phyloP scores from a whole-genome alignment of 495 filamentous ascomycete species.

The Parmelia sp. region DNA sequence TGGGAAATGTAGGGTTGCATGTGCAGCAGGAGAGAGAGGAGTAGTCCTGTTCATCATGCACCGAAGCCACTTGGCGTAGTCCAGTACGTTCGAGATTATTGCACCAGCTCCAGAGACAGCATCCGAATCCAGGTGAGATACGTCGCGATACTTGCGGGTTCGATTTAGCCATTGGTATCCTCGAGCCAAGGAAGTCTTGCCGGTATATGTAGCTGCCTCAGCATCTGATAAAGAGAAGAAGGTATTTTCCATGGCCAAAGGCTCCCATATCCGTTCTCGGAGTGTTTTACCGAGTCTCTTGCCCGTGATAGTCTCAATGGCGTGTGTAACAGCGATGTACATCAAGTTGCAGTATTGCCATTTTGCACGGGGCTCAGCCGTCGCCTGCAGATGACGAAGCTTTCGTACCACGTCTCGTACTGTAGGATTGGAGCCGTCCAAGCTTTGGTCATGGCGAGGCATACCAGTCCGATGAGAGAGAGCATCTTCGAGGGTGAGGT shows the following conservation, averaged over 20 bases:
- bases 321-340: constrained; percentile 41
- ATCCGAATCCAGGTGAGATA: constrained; percentile 26
- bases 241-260: constrained; percentile 44
- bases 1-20: constrained; percentile 34
- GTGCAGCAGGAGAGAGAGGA: constrained; percentile 33
- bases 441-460: constrained; percentile 38
- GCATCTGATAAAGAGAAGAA: constrained; percentile 42
- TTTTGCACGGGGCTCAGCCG: constrained; percentile 34
- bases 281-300: constrained; percentile 39
- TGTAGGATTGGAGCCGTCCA: constrained; percentile 23
- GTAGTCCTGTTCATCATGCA: constrained; percentile 30
- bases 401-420: constrained; percentile 33
- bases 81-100: constrained; percentile 44
- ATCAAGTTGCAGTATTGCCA: constrained; percentile 51
- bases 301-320: constrained; percentile 39
- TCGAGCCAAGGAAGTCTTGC: constrained; percentile 19
- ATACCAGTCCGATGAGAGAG: constrained; percentile 47
- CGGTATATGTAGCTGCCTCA: constrained; percentile 21
- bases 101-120: constrained; percentile 45
- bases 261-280: constrained; percentile 39
- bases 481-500: constrained; percentile 47
- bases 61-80: constrained; percentile 47
- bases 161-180: constrained; percentile 30
- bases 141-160: constrained; percentile 17
- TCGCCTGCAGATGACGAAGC: constrained; percentile 40